Evolutionary conservation across 2,329 filamentous ascomycete genomes (phyloP).

Genomic region (Arthrobotrys megalospora): DNA sequence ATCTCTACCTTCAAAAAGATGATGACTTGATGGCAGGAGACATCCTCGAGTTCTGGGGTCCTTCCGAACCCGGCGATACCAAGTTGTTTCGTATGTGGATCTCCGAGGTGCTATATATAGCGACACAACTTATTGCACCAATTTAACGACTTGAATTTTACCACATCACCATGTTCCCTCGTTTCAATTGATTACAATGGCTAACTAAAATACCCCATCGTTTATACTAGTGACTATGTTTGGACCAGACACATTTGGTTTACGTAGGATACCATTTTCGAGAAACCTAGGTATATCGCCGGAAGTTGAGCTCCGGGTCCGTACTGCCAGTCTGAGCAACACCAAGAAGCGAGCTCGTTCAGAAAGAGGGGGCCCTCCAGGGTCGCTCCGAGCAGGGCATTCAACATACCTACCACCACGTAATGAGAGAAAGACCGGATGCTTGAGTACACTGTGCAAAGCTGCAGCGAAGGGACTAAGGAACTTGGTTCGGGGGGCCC

Average conservation of each 20-base stretch:
- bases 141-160: no score
- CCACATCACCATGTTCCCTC: no score
- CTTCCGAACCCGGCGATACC: constrained; percentile 3
- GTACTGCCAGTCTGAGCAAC: constrained; percentile 20
- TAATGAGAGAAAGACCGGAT: background rate
- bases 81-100: constrained; percentile 28
- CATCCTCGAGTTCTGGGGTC: constrained; percentile 49
- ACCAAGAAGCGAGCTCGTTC: constrained; percentile 5
- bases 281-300: background rate
- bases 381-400: background rate
- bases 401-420: background rate
- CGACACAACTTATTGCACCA: no score
- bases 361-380: background rate
- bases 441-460: background rate
- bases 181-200: background rate
- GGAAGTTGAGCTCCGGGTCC: constrained; percentile 34
- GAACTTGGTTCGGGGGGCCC: background rate
- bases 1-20: constrained; percentile 1
- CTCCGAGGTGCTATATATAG: no score
- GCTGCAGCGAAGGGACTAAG: background rate
- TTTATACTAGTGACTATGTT: background rate
- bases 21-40: constrained; percentile 31
- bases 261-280: background rate
- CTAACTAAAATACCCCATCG: background rate
- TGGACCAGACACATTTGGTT: background rate